Percentiles rank a stretch among this genome's conserved stretches.
phyloP scores from a whole-genome alignment of 129 eudicot genomes.

The Flaveria ramosissima region DNA sequence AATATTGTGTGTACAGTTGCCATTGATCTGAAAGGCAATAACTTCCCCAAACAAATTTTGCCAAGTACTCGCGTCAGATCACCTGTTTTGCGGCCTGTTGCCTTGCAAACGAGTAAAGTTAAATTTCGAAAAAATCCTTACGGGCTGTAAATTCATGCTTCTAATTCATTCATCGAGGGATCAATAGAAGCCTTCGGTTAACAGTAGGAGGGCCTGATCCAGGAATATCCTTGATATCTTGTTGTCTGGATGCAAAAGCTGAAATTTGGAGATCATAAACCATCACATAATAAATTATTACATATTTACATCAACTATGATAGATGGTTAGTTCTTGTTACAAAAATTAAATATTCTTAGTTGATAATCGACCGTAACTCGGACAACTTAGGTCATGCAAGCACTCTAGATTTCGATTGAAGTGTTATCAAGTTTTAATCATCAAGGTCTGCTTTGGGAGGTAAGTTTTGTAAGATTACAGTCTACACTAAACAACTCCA shows the following conservation, averaged over 20 bases:
- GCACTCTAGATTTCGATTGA: too few relatives aligned
- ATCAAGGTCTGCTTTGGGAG: too few relatives aligned
- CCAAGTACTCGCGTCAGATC: conserved; percentile 4
- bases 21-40: neutral
- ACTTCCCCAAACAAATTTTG: neutral
- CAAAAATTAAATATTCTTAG: too few relatives aligned
- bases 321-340: too few relatives aligned
- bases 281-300: neutral
- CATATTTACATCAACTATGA: neutral
- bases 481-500: too few relatives aligned
- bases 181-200: neutral
- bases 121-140: neutral
- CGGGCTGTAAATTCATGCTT: neutral
- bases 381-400: too few relatives aligned
- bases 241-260: conserved; percentile 79
- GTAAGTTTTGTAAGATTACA: too few relatives aligned
- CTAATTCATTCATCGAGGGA: neutral
- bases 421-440: too few relatives aligned
- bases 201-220: conserved; percentile 83
- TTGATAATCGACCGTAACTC: too few relatives aligned
- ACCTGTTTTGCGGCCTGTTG: neutral
- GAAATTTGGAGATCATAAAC: conserved; percentile 21
- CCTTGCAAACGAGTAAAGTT: neutral
- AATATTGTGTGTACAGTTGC: neutral
- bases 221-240: conserved; percentile 74